These are phyloP conservation scores for Eucalyptus pauciflora DNA, from an alignment of 345 rosid species.

Conservation along the genomic window DNA sequence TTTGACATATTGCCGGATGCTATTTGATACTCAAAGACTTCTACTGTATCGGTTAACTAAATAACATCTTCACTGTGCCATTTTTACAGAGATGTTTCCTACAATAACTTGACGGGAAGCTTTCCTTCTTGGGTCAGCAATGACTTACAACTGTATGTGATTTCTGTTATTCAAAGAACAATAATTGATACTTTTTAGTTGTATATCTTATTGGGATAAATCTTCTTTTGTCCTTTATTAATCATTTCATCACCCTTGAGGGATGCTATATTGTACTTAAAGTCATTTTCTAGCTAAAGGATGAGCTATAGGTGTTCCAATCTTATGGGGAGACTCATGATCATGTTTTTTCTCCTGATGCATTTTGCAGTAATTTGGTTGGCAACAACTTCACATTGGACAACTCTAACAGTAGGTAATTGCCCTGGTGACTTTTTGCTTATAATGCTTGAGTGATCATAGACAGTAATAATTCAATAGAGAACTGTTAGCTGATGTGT, in stretches of 20 bases:
- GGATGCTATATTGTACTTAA: background rate
- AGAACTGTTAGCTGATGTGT: background rate
- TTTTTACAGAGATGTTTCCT: slow-evolving; percentile 63
- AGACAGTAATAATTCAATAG: background rate
- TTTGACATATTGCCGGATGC: background rate
- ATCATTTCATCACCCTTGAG: background rate
- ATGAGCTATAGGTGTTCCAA: background rate
- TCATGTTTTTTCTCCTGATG: background rate
- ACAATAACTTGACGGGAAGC: slow-evolving; percentile 54
- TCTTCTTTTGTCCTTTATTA: background rate
- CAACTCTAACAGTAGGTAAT: slow-evolving; percentile 31
- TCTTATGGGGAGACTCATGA: too few species aligned
- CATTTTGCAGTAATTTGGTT: slow-evolving; percentile 51
- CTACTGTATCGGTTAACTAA: background rate
- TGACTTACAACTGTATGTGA: slow-evolving; percentile 37
- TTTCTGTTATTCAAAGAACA: background rate
- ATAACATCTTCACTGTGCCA: background rate
- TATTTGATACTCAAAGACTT: background rate
- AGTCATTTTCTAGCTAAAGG: background rate
- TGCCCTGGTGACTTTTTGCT: background rate
- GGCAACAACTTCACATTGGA: slow-evolving; percentile 58
- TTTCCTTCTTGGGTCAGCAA: slow-evolving; percentile 59
- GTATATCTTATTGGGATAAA: background rate
- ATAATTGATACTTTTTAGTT: background rate
- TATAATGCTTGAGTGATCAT: background rate